Percentiles rank a stretch among this genome's conserved stretches.
These are phyloP conservation scores for Setaria italica DNA, from an alignment of 202 grass and related monocot species.

Conservation along the genomic window DNA sequence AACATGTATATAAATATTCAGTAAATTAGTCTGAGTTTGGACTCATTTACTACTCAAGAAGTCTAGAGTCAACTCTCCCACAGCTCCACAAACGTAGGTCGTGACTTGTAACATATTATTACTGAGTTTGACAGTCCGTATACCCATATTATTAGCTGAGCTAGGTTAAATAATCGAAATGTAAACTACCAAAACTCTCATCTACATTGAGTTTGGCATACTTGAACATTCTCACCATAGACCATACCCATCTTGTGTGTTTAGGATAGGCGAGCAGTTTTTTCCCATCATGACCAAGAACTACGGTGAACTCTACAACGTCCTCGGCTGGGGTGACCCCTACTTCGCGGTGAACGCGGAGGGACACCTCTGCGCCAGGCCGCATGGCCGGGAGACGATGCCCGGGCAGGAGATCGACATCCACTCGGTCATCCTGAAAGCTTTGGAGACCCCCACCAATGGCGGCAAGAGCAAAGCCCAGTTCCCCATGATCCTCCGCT, in stretches of 20 bases:
- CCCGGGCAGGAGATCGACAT: constrained; percentile 48
- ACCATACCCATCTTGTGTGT: neutral
- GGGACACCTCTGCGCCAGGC: constrained; percentile 35
- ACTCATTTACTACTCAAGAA: too few relatives aligned
- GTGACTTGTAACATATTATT: neutral
- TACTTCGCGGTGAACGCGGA: constrained; percentile 52
- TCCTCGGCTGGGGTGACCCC: constrained; percentile 48
- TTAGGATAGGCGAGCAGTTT: neutral
- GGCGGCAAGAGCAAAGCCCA: constrained; percentile 2
- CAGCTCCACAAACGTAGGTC: neutral
- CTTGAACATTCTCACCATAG: neutral
- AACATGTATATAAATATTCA: neutral
- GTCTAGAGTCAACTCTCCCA: too few relatives aligned
- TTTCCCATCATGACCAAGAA: constrained; percentile 13
- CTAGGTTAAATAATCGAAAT: too few relatives aligned
- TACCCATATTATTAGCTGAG: too few relatives aligned
- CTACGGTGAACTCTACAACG: constrained; percentile 49
- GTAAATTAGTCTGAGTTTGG: too few relatives aligned
- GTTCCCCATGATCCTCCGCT: constrained; percentile 59
- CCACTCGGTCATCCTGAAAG: neutral
- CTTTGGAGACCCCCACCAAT: neutral
- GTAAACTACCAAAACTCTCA: too few relatives aligned
- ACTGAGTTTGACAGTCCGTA: neutral
- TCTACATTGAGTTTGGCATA: too few relatives aligned
- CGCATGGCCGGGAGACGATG: neutral